phyloP scores from a whole-genome alignment of 2,329 filamentous ascomycete genomes.

The Ceratocystis destructans region DNA sequence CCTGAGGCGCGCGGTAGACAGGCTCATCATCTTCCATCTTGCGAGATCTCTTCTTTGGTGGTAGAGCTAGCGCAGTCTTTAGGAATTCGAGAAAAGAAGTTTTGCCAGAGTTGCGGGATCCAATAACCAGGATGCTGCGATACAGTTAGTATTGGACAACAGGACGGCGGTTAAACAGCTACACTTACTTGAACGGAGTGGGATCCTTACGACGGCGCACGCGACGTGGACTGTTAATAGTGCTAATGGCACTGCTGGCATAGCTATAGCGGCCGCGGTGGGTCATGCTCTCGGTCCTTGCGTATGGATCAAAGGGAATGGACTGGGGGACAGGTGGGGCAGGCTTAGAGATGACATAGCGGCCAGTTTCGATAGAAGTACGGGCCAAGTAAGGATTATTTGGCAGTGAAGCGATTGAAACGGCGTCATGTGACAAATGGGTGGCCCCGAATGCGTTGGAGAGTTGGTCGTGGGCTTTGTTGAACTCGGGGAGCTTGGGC shows the following conservation, averaged over 20 bases:
- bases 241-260: constrained; percentile 79
- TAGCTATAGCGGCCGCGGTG: constrained; percentile 94
- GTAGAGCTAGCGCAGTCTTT: constrained; percentile 68
- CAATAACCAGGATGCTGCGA: constrained; percentile 72
- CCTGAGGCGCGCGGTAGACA: constrained; percentile 37
- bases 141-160: constrained; percentile 1
- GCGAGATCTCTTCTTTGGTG: constrained; percentile 59
- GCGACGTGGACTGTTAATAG: constrained; percentile 82
- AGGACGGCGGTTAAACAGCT: neutral
- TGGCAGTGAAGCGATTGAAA: constrained; percentile 43
- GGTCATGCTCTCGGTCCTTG: constrained; percentile 85
- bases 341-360: constrained; percentile 31
- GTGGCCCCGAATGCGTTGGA: constrained; percentile 39
- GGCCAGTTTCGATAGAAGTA: constrained; percentile 40
- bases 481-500: constrained; percentile 40
- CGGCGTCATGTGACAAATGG: constrained; percentile 43
- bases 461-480: constrained; percentile 34
- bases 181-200: constrained; percentile 92
- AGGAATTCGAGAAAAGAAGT: constrained; percentile 95
- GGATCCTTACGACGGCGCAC: constrained; percentile 92
- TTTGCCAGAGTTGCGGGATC: constrained; percentile 78
- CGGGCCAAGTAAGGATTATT: constrained; percentile 30
- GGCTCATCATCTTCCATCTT: constrained; percentile 46
- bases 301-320: constrained; percentile 56
- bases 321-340: constrained; percentile 41